These are phyloP conservation scores for Chenopodium quinoa DNA, from an alignment of 148 eudicot genomes.

Conservation along the genomic window DNA sequence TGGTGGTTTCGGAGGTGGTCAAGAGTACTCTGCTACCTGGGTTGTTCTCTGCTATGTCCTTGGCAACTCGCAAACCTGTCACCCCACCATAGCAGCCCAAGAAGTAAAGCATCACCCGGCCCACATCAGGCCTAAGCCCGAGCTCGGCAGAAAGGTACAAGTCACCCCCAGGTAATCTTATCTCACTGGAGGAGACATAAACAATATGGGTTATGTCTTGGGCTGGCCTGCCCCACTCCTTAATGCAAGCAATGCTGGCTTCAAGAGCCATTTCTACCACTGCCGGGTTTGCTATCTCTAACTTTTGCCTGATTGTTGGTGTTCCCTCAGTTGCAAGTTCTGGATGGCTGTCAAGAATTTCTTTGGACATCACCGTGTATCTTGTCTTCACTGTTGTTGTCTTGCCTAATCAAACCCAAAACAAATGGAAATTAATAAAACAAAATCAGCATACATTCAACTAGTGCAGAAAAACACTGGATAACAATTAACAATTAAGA, in stretches of 20 bases:
- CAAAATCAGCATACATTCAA: background rate
- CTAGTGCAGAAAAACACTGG: background rate
- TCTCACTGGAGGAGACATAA: constrained; percentile 74
- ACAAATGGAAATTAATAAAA: background rate
- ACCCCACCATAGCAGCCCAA: constrained; percentile 81
- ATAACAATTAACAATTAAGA: background rate
- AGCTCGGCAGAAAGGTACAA: constrained; percentile 59
- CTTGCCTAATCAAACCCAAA: constrained; percentile 48
- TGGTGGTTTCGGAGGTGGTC: constrained; percentile 72
- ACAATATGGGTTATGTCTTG: constrained; percentile 62
- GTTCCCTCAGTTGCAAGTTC: constrained; percentile 70
- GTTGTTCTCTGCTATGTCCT: constrained; percentile 78
- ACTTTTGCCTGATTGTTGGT: constrained; percentile 63
- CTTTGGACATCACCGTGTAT: constrained; percentile 67
- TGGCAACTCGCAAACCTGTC: constrained; percentile 66
- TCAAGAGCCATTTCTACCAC: constrained; percentile 61
- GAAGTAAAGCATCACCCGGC: constrained; percentile 80
- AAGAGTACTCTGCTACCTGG: constrained; percentile 63
- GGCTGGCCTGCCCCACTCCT: constrained; percentile 68
- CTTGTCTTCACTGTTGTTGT: constrained; percentile 85
- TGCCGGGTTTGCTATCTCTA: constrained; percentile 65
- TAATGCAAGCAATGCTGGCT: constrained; percentile 60
- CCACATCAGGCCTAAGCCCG: constrained; percentile 54
- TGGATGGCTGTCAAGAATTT: constrained; percentile 55
- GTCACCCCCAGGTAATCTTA: constrained; percentile 73